These are phyloP conservation scores for Aegilops longissima DNA, from an alignment of 176 grass and related monocot genomes.

Conservation along the genomic window DNA sequence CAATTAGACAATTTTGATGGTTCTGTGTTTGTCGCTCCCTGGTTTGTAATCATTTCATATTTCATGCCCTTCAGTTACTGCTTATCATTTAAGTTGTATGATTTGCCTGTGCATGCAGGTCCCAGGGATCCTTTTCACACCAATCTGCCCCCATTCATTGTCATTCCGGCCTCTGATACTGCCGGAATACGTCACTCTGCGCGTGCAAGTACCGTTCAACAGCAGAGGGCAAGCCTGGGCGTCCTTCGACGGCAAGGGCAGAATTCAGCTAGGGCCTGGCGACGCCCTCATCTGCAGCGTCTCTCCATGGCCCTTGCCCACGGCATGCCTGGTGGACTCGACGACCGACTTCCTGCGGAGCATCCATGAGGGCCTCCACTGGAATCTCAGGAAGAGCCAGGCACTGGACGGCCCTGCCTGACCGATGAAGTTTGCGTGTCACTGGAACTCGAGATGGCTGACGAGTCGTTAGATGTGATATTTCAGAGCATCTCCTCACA, in stretches of 20 bases:
- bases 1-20: not conserved
- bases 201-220: constrained; percentile 69
- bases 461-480: constrained; percentile 3
- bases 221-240: constrained; percentile 85
- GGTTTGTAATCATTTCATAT: not conserved
- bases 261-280: constrained; percentile 58
- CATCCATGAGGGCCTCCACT: constrained; percentile 78
- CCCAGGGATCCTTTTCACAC: constrained; percentile 85
- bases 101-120: constrained; percentile 47
- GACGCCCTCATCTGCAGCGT: constrained; percentile 74
- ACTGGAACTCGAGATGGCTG: not conserved
- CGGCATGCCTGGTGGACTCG: constrained; percentile 68
- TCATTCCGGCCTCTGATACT: constrained; percentile 68
- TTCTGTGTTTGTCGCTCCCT: not conserved
- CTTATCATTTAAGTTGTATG: too few species aligned
- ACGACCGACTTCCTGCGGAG: constrained; percentile 63
- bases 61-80: not conserved
- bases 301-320: constrained; percentile 67
- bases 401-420: constrained; percentile 50
- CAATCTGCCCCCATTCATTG: constrained; percentile 74
- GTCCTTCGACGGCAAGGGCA: constrained; percentile 79
- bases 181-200: constrained; percentile 62
- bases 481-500: constrained; percentile 25
- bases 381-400: constrained; percentile 76
- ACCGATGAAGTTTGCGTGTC: not conserved